phyloP scores from a whole-genome alignment of 2,329 filamentous ascomycete species.

The Westerdykella ornata region DNA sequence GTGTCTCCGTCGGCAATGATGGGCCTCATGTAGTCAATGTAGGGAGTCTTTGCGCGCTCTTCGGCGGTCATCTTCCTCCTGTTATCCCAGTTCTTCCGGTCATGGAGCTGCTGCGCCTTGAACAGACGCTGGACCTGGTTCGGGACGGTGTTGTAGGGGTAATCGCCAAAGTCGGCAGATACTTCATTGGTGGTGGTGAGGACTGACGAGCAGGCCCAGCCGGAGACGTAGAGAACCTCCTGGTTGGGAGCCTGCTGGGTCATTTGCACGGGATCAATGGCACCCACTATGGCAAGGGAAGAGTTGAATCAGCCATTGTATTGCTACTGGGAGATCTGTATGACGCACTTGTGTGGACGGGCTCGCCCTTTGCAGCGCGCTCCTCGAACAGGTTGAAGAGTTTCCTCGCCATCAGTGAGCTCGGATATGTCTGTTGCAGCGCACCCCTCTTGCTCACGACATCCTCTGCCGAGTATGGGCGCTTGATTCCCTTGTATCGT shows the following conservation, averaged over 20 bases:
- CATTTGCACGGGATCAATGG: slow-evolving; percentile 99
- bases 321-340: slow-evolving; percentile 14
- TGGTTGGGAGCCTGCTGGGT: slow-evolving; percentile 95
- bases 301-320: slow-evolving; percentile 22
- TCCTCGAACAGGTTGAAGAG: slow-evolving; percentile 84
- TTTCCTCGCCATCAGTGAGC: slow-evolving; percentile 90
- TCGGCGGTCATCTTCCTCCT: slow-evolving; percentile 70
- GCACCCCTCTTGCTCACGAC: slow-evolving; percentile 90
- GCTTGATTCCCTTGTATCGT: slow-evolving; percentile 80
- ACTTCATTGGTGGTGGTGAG: slow-evolving; percentile 95
- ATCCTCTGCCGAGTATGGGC: slow-evolving; percentile 83
- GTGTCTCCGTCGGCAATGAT: slow-evolving; percentile 97
- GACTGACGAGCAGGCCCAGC: slow-evolving; percentile 94
- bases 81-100: slow-evolving; percentile 88
- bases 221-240: slow-evolving; percentile 91
- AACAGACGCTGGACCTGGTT: slow-evolving; percentile 95
- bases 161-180: slow-evolving; percentile 95
- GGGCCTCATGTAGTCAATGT: slow-evolving; percentile 85
- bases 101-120: slow-evolving; percentile 95
- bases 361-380: slow-evolving; percentile 68
- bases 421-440: slow-evolving; percentile 80
- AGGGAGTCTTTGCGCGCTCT: slow-evolving; percentile 68
- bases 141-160: slow-evolving; percentile 97
- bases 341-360: slow-evolving; percentile 79
- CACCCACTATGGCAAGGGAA: slow-evolving; percentile 62